phyloP scores from a whole-genome alignment of 2,329 filamentous ascomycete species.

The Hypoxylon sp. region DNA sequence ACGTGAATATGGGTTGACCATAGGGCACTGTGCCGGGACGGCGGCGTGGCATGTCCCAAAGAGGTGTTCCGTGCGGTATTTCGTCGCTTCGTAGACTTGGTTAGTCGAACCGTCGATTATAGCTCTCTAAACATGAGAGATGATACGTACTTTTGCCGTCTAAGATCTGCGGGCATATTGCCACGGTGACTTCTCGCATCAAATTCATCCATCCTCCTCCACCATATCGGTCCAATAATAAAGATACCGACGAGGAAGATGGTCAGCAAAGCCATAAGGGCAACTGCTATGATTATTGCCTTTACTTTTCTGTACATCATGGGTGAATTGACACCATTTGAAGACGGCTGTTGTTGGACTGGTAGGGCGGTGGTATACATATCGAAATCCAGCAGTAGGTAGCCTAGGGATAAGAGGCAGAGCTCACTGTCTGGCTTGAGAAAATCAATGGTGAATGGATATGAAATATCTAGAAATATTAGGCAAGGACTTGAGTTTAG shows the following conservation, averaged over 20 bases:
- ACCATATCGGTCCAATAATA: not conserved
- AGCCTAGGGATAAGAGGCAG: not conserved
- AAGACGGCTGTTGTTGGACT: not conserved
- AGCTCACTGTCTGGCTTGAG: not conserved
- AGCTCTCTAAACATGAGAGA: not conserved
- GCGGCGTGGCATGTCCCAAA: conserved; percentile 29
- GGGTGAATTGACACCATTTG: not conserved
- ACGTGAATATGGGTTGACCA: conserved; percentile 34
- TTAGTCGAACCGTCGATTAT: not conserved
- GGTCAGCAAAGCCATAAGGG: not conserved
- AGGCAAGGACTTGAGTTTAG: not conserved
- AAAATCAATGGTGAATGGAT: not conserved
- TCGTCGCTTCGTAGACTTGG: not conserved
- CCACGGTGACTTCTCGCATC: not conserved
- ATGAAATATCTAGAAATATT: not conserved
- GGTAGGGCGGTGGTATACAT: not conserved
- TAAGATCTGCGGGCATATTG: not conserved
- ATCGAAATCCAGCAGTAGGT: not conserved
- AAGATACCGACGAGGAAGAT: not conserved
- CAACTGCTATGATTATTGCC: not conserved
- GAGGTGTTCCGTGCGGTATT: conserved; percentile 12
- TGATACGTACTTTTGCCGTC: not conserved
- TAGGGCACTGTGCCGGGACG: conserved; percentile 31
- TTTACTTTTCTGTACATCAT: not conserved
- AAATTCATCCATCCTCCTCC: not conserved